Base-by-base conservation (phyloP, 441 rosid species). In the Sinapis alba region DNA sequence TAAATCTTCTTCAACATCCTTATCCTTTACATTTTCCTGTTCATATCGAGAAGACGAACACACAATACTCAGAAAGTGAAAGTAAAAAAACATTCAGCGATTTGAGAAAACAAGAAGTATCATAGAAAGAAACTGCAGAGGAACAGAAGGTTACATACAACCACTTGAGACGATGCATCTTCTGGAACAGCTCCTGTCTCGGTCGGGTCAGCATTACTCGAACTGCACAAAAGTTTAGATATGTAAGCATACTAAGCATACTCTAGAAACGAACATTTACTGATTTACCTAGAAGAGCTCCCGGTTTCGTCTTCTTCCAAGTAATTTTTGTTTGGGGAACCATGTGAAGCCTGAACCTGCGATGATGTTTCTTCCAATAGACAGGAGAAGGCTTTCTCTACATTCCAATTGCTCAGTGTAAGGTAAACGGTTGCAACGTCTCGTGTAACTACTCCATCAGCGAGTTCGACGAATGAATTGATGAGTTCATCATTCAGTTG, bases 201-300 rank as follows among this genome's bases (percentile, higher is more conserved):
- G 18, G 26, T 71, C 50, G 26, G 20, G 13, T 57, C 71, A 70
- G 47, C 43, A 43, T 23, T 9, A 20, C 26, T 58, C 23, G 61
- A 34, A 71, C 80, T 77, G 62, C 51, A 34, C 76, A 71, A n/a
- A n/a, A 69, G 65, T 9, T 76, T 74, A 77, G 76, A 45, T 12
- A 71, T 45, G 32, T 15, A 70, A 65, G 56, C 3, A 54, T 54
- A 53, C 30, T 15, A 63, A 62, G 38, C 36, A 53, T 69, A 53
- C 28, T 28, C 18, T 16, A 63, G 6, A 18, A 62, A 62, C 62
- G 53, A 72, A 36, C 24, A 20, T 61, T n/a, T 13, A 57, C 2
- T 57, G 62, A 5, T 57, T 13, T 57, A 70, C 72, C 78, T 41
- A 57, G 71, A 26, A 65, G 71, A 18, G 65, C 63, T 34, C 21